Conservation (phyloP, 331 rosid genomes). For the Saraca asoca region DNA sequence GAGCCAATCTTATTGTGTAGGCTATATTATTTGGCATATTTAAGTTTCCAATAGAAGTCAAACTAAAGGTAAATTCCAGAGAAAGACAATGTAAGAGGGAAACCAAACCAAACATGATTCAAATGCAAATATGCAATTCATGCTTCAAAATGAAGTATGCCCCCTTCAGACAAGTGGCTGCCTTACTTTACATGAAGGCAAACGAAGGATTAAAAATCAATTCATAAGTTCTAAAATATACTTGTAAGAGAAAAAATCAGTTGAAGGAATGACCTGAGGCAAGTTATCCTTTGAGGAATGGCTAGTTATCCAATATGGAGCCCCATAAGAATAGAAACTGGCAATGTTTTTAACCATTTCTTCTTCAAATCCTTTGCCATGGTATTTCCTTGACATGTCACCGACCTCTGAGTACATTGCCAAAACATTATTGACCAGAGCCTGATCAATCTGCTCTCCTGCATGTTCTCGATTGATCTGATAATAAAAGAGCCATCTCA, state of each 20-base stretch:
- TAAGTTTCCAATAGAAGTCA: background rate
- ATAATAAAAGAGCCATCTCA: background rate
- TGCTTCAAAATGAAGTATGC: background rate
- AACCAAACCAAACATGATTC: background rate
- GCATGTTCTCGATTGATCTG: conserved; percentile 62
- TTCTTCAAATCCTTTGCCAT: conserved; percentile 54
- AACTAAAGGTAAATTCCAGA: background rate
- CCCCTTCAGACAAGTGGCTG: background rate
- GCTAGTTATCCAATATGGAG: conserved; percentile 54
- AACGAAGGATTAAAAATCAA: background rate
- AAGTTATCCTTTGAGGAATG: conserved; percentile 54
- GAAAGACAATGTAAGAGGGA: background rate
- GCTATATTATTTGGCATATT: too few relatives aligned
- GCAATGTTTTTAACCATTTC: conserved; percentile 53
- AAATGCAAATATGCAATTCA: background rate
- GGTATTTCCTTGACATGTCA: conserved; percentile 45
- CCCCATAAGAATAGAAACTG: conserved; percentile 47
- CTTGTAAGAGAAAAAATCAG: background rate
- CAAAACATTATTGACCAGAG: conserved; percentile 52
- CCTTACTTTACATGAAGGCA: background rate
- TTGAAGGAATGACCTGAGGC: conserved; percentile 44
- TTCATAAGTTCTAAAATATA: background rate
- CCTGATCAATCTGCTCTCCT: conserved; percentile 59
- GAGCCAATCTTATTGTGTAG: too few relatives aligned
- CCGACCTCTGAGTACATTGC: conserved; percentile 64